Evolutionary conservation across 257 asterid genomes (phyloP).

Genomic region (Thymus quinquecostatus): DNA sequence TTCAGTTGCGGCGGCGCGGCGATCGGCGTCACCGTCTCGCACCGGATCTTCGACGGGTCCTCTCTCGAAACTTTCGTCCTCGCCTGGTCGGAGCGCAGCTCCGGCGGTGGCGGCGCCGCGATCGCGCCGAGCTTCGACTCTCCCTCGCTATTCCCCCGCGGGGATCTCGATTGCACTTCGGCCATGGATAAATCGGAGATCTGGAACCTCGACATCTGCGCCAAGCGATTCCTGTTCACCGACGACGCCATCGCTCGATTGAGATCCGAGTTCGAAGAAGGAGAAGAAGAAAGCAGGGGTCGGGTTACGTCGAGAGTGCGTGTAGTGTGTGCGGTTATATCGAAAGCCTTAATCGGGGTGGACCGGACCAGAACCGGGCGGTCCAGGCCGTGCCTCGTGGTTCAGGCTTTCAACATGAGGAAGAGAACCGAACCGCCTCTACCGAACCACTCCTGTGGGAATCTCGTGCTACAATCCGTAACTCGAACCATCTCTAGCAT

Average conservation of each 20-base stretch:
- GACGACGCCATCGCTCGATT: constrained; percentile 23
- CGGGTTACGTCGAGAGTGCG: not conserved
- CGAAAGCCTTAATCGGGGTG: not conserved
- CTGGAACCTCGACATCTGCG: not conserved
- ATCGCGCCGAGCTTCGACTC: constrained; percentile 25
- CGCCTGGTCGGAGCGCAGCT: constrained; percentile 24
- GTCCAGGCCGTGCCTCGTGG: constrained; percentile 7
- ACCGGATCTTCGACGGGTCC: constrained; percentile 13
- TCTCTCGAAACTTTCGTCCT: constrained; percentile 35
- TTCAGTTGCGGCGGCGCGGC: constrained; percentile 38
- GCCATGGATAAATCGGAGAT: not conserved
- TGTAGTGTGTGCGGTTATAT: not conserved
- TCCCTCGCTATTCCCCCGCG: constrained; percentile 28
- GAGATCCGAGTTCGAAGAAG: not conserved
- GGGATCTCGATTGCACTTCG: not conserved
- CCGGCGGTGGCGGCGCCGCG: not conserved
- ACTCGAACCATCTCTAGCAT: not conserved
- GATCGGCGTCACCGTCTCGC: constrained; percentile 29
- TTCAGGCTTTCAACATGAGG: constrained; percentile 9
- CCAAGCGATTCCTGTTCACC: constrained; percentile 29
- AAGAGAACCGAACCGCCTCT: constrained; percentile 1
- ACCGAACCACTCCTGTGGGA: not conserved
- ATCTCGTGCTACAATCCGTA: not conserved
- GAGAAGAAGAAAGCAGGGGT: not conserved
- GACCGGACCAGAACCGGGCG: not conserved